phyloP scores from a whole-genome alignment of 495 filamentous ascomycete species.

The Cenococcum geophilum region DNA sequence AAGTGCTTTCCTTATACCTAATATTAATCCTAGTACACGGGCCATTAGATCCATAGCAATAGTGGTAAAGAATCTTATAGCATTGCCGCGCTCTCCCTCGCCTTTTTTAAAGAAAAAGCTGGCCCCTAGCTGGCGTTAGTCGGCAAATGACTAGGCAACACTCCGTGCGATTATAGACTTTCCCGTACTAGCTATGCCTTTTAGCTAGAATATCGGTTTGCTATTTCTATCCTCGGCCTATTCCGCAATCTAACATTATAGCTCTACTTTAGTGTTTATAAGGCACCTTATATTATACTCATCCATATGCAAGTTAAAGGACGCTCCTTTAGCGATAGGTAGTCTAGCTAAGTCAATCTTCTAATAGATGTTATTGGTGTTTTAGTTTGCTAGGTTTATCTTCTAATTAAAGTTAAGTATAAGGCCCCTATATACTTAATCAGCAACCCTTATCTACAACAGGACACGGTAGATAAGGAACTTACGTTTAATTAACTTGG shows the following conservation, averaged over 20 bases:
- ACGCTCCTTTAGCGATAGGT: too few relatives aligned
- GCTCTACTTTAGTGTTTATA: slow-evolving; percentile 18
- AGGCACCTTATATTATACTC: slow-evolving; percentile 23
- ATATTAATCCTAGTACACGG: slow-evolving; percentile 5
- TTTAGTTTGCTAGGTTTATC: too few relatives aligned
- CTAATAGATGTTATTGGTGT: slow-evolving; percentile 1
- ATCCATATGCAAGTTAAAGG: slow-evolving; percentile 23
- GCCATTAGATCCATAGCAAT: slow-evolving; percentile 12
- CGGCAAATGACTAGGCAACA: slow-evolving; percentile 13
- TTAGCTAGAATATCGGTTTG: slow-evolving; percentile 22
- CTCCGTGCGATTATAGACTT: too few relatives aligned
- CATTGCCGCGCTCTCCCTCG: too few relatives aligned
- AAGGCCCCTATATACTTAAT: background rate
- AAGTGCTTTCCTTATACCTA: slow-evolving; percentile 6
- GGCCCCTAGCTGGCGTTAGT: slow-evolving; percentile 25
- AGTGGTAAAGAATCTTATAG: slow-evolving; percentile 22
- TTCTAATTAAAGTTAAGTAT: too few relatives aligned
- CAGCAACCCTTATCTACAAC: background rate
- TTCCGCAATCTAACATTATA: slow-evolving; percentile 18
- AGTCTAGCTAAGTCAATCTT: too few relatives aligned
- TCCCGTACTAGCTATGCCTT: slow-evolving; percentile 26
- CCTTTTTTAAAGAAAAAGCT: too few relatives aligned
- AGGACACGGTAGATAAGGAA: slow-evolving; percentile 9
- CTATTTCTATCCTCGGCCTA: slow-evolving; percentile 15
- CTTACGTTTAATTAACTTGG: slow-evolving; percentile 2